Base-by-base conservation (phyloP, 2,329 filamentous ascomycete genomes). In the Gremmenia infestans region DNA sequence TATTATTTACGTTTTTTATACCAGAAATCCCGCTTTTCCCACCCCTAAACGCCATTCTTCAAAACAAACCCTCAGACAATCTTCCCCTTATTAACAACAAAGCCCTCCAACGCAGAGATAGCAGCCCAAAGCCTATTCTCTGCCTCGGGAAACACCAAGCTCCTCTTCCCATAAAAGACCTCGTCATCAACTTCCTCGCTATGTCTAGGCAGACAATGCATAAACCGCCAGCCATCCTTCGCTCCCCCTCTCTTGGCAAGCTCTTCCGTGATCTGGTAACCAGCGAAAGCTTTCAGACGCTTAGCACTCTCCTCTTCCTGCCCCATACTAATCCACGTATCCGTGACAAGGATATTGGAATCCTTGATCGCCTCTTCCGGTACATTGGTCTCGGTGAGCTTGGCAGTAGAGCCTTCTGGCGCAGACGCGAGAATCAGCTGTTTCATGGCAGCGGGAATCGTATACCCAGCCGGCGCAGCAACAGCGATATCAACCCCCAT, bases 261-360 rank as follows among this genome's bases (percentile, higher is more conserved):
- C 45, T 94, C 89, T 48, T 86, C 82, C 2, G 93, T 97, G 68
- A 99, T 88, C 71, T 97, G 93, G 74, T 92, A 99, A 14, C 93
- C 92, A 32, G 81, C 81, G 71, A 99, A 99, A 2, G 85, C 91
- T 68, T 86, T 82, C 58, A 97, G 71, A 50, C 90, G 80, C 77
- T 88, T 87, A 63, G 85, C 79, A 40, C 85, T 79, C 73, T 99
- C 94, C 55, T 83, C 83, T 73, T 99, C 94, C 73, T 97, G 93
- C 48, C 94, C 94, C 94, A 99, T 99, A 1, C 91, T 96, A 35
- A 99, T 83, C 94, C 94, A 99, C 1, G 94, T 99, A 69, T 99
- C 94, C 0, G 94, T 99, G 22, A 97, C 91, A 56, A 99, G 78
- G 52, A 97, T 81, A 70, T 99, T 88, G 3, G 94, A 93, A 61